Percentiles rank a stretch among this genome's conserved stretches.
phyloP scores from a whole-genome alignment of 306 rosid genomes.

The barrel medic (Medicago truncatula) region MtrunA17r5.0-ANR NC_053044.1:42441001-42441500 shows the following conservation, averaged over 20 bases:
- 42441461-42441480: slow-evolving; percentile 28
- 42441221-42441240: slow-evolving; percentile 27
- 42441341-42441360: slow-evolving; percentile 95
- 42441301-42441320: slow-evolving; percentile 28
- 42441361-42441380: slow-evolving; percentile 86
- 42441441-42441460: slow-evolving; percentile 87
- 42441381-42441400: slow-evolving; percentile 79
- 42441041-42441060: too few relatives aligned
- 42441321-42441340: slow-evolving; percentile 89
- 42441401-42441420: slow-evolving; percentile 88
- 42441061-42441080: too few relatives aligned
- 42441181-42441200: slow-evolving; percentile 34
- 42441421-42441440: slow-evolving; percentile 93
- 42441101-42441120: too few relatives aligned
- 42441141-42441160: slow-evolving; percentile 20
- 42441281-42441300: slow-evolving; percentile 13
- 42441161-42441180: slow-evolving; percentile 15
- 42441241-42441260: slow-evolving; percentile 20
- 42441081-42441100: too few relatives aligned
- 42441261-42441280: neutral
- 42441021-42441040: too few relatives aligned
- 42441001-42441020: slow-evolving; percentile 11
- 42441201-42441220: slow-evolving; percentile 1
- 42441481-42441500: slow-evolving; percentile 18
- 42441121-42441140: too few relatives aligned